These are phyloP conservation scores for Volvox reticuliferus DNA, from an alignment of 139 green algal genomes.

Conservation along the genomic window DNA sequence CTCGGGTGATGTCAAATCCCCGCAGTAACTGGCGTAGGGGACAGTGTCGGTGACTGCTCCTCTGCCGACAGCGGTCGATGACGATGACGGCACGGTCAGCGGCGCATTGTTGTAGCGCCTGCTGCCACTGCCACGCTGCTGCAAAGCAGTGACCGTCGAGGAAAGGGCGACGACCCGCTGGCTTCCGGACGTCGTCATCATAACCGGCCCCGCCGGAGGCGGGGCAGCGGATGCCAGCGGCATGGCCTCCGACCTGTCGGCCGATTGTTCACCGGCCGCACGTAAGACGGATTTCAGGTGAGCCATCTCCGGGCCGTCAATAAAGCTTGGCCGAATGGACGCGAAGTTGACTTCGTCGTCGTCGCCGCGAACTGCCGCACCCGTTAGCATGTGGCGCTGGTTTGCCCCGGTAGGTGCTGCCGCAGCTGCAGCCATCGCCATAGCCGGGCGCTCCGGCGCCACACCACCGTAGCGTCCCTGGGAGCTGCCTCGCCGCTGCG, in stretches of 20 bases:
- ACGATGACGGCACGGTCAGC: not conserved
- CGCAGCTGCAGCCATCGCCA: no score
- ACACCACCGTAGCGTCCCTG: not conserved
- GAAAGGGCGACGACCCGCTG: not conserved
- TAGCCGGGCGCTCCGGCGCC: not conserved
- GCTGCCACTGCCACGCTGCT: not conserved
- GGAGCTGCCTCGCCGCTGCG: not conserved
- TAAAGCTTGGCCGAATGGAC: conserved; percentile 33
- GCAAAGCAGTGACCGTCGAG: not conserved
- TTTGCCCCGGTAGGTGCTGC: not conserved
- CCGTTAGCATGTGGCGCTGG: no score
- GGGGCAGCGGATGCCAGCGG: no score
- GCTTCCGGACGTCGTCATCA: not conserved
- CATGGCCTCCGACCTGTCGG: not conserved
- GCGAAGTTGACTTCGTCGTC: conserved; percentile 22
- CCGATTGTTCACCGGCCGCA: not conserved
- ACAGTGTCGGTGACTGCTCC: not conserved
- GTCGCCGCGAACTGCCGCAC: not conserved
- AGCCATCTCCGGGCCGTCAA: conserved; percentile 12
- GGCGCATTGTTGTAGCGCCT: not conserved
- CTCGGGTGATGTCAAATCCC: not conserved
- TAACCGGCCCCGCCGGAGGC: no score
- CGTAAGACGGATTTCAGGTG: conserved; percentile 13
- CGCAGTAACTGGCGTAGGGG: not conserved
- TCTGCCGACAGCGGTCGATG: no score